Evolutionary conservation across 225 moss, liverwort and hornwort genomes (phyloP).

Genomic region (Bryoerythrophyllum caledonicum): DNA sequence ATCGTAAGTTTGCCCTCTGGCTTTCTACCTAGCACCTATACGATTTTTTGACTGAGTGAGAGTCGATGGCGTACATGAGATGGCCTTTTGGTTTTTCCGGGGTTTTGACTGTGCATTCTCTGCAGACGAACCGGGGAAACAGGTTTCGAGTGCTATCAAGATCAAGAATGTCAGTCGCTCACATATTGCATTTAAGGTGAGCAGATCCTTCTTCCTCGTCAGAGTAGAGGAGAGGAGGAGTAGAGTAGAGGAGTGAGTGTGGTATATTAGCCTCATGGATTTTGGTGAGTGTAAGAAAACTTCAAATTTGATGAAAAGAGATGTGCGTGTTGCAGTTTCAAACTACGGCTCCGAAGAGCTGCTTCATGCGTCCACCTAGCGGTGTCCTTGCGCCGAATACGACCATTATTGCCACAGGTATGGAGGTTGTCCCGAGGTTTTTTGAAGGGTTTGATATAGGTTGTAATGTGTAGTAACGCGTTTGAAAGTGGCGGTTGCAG

Average conservation of each 20-base stretch:
- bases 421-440: slow-evolving; percentile 24
- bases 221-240: slow-evolving; percentile 7
- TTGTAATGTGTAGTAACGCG: slow-evolving; percentile 12
- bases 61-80: neutral
- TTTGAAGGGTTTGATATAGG: neutral
- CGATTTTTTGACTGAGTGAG: neutral
- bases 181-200: slow-evolving; percentile 96
- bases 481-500: slow-evolving; percentile 38
- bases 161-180: slow-evolving; percentile 95
- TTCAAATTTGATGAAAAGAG: slow-evolving; percentile 1
- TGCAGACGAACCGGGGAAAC: slow-evolving; percentile 89
- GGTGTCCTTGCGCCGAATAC: slow-evolving; percentile 90
- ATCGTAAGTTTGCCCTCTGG: slow-evolving; percentile 1
- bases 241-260: neutral
- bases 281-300: neutral
- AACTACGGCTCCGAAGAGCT: slow-evolving; percentile 99
- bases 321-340: slow-evolving; percentile 71
- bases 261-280: neutral
- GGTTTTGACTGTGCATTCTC: neutral
- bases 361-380: slow-evolving; percentile 97
- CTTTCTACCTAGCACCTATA: neutral
- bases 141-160: slow-evolving; percentile 91
- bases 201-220: slow-evolving; percentile 15
- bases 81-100: neutral
- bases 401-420: slow-evolving; percentile 92